Conservation (phyloP, 768 basidiomycete species). For the Suillus tomentosus region DNA sequence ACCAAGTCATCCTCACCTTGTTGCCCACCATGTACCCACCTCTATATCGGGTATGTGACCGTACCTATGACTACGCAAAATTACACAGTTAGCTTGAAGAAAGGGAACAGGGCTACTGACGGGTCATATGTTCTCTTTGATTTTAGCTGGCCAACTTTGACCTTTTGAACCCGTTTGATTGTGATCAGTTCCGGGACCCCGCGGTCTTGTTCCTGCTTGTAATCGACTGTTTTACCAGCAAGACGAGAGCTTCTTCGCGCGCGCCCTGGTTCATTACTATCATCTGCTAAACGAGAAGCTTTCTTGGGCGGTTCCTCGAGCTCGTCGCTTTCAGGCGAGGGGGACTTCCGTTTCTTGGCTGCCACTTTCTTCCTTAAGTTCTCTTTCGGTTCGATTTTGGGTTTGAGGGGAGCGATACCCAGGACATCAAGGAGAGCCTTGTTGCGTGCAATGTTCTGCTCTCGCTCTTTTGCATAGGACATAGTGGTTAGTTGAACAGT, state of each 20-base stretch:
- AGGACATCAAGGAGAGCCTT: conserved; percentile 42
- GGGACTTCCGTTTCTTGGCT: conserved; percentile 45
- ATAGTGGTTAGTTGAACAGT: conserved; percentile 1
- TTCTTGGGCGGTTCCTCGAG: conserved; percentile 27
- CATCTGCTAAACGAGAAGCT: conserved; percentile 34
- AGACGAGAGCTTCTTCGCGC: conserved; percentile 71
- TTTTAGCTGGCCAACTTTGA: conserved; percentile 37
- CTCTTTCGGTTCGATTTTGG: conserved; percentile 51
- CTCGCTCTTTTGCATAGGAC: conserved; percentile 38
- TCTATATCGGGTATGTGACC: conserved; percentile 79
- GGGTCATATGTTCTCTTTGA: conserved; percentile 35
- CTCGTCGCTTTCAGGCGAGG: conserved; percentile 26
- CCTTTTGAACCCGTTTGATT: conserved; percentile 37
- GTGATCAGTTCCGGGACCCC: conserved; percentile 40
- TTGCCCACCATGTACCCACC: conserved; percentile 85
- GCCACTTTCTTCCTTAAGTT: conserved; percentile 30
- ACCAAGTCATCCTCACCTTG: conserved; percentile 42
- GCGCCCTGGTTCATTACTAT: conserved; percentile 24
- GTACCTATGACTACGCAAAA: conserved; percentile 61
- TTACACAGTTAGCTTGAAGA: conserved; percentile 24
- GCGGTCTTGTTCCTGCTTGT: conserved; percentile 45
- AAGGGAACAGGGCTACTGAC: conserved; percentile 20
- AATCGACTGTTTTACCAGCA: conserved; percentile 57
- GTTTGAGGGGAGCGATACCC: conserved; percentile 42
- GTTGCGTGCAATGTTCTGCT: conserved; percentile 44